Percentiles rank a stretch among this genome's conserved stretches.
phyloP scores from a whole-genome alignment of 1,284 basidiomycete genomes.

The Marasmius sp. region DNA sequence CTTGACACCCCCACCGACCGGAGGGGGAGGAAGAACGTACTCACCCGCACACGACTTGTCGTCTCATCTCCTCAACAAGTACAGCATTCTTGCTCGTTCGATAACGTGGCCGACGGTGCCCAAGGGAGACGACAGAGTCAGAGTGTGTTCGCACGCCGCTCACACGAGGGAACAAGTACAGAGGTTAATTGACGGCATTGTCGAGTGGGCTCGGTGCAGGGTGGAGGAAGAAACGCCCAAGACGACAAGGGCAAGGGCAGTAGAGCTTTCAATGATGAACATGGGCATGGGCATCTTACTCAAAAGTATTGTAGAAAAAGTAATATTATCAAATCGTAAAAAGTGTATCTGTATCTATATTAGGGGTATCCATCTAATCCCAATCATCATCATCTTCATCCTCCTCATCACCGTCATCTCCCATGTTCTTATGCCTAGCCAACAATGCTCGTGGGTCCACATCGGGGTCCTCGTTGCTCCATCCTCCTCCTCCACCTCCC shows the following conservation, averaged over 20 bases:
- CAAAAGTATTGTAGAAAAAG: neutral
- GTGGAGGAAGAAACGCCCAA: neutral
- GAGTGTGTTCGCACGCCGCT: conserved; percentile 81
- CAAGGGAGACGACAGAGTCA: conserved; percentile 77
- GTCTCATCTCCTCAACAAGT: conserved; percentile 52
- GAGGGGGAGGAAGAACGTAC: neutral
- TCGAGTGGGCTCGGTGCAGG: conserved; percentile 45
- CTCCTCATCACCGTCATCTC: conserved; percentile 87
- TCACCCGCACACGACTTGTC: conserved; percentile 61
- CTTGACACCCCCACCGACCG: neutral
- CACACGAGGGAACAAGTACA: conserved; percentile 70
- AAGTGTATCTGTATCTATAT: neutral
- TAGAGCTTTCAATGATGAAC: too few species aligned
- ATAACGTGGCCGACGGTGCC: conserved; percentile 87
- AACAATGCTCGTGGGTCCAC: too few species aligned
- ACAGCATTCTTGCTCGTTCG: conserved; percentile 71
- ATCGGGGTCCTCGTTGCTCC: too few species aligned
- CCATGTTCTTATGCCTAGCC: conserved; percentile 87
- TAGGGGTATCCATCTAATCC: conserved; percentile 50
- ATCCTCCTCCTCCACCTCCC: too few species aligned
- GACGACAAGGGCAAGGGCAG: too few species aligned
- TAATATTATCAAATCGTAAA: neutral
- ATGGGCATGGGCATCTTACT: neutral
- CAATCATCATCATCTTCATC: conserved; percentile 89
- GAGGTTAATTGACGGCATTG: conserved; percentile 46